Conservation (phyloP, 805 yeast genomes). For the Sugiyamaella valdiviana region DNA sequence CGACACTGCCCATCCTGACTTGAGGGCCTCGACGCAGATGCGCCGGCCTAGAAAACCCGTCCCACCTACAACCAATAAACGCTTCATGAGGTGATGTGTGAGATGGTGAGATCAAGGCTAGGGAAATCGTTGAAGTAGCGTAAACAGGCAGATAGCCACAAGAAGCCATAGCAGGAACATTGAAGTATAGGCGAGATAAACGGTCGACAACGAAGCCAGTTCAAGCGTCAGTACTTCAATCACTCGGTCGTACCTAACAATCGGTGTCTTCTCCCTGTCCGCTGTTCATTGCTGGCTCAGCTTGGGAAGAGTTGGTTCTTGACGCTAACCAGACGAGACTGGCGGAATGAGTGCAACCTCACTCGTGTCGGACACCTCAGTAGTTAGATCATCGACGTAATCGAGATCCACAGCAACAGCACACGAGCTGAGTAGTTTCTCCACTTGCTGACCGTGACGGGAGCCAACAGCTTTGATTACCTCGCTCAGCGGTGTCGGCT, state of each 20-base stretch:
- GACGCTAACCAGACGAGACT: constrained; percentile 7
- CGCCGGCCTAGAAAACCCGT: constrained; percentile 71
- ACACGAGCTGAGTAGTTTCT: not conserved
- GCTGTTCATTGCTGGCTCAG: too few species aligned
- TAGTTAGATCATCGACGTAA: constrained; percentile 1
- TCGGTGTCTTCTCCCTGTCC: too few species aligned
- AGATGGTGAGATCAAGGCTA: not conserved
- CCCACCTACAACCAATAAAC: constrained; percentile 74
- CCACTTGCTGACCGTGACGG: not conserved
- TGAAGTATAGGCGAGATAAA: too few species aligned
- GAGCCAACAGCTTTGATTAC: not conserved
- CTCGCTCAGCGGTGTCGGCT: not conserved
- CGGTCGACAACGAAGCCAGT: too few species aligned
- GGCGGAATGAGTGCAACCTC: constrained; percentile 10
- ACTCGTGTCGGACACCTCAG: not conserved
- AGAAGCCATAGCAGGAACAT: too few species aligned
- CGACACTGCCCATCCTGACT: constrained; percentile 57
- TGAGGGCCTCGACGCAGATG: constrained; percentile 63
- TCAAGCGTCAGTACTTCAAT: too few species aligned
- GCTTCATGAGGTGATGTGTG: constrained; percentile 3
- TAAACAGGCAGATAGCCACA: too few species aligned
- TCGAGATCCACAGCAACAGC: constrained; percentile 8
- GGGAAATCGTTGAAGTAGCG: not conserved
- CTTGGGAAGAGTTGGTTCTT: too few species aligned
- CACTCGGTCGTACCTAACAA: too few species aligned